Evolutionary conservation across 2,329 filamentous ascomycete species (phyloP), one percentile per base, ranked within the genome.

Genomic region (Colletotrichum lupini): DNA sequence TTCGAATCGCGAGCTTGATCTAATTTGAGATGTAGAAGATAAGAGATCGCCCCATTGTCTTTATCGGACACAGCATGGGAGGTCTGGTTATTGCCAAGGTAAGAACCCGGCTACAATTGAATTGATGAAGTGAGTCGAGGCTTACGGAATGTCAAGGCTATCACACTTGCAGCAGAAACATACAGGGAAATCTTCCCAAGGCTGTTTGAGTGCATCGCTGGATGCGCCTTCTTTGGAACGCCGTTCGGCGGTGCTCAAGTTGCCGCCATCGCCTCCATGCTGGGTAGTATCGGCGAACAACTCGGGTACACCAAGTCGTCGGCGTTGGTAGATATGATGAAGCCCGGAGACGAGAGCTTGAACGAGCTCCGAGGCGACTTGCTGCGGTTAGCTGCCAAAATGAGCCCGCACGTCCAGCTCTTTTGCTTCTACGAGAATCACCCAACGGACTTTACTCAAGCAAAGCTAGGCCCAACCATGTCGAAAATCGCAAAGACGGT

Each of bases 41-140:
- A 24, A 56, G 71, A 22, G 19, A 79, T 32, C 79, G 83, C 2
- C 84, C 84, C 1, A 83, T 86, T 11, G 80, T 84, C 0, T 84
- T 86, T 46, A 82, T 86, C 16, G 83, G 82, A 0, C 84, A 85
- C 49, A 84, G 82, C 24, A 86, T 85, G 84, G 84, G 84, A 9
- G 84, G 84, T 7, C 77, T 85, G 6, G 83, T 85, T 1, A 80
- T 85, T 37, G 83, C 84, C 12, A 85, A 85, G 75, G 84, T 82
- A 16, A 68, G 26, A 28, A 82, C 14, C 77, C 74, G 11, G 7
- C 8, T 24, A 9, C 9, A 19, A n/a, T 46, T 12, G 12, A 32
- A 22, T 3, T 7, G 12, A 37, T 22, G n/a, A 14, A 60, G 4
- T 7, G 4, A 9, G n/a, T 4, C 2, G 32, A 32, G 14, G 12